A percentile compares a stretch with the other conserved stretches of the same genome.
Evolutionary conservation across 2,329 filamentous ascomycete genomes (phyloP).

Genomic region (Phialophora verrucosa): DNA sequence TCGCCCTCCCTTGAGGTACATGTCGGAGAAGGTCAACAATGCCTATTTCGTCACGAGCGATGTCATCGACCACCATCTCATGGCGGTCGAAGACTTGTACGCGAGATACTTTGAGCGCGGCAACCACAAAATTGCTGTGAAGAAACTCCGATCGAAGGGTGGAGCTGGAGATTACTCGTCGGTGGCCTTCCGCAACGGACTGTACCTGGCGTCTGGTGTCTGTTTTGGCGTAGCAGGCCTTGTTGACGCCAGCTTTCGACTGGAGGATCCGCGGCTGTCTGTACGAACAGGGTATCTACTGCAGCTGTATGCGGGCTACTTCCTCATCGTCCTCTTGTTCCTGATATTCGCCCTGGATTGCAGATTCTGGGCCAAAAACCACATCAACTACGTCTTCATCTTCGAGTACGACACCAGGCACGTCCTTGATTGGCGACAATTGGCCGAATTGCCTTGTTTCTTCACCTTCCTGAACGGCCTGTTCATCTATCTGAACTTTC

Average conservation of each 20-base stretch:
- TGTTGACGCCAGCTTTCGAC: constrained; percentile 61
- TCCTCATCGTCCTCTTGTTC: constrained; percentile 79
- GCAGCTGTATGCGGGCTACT: constrained; percentile 90
- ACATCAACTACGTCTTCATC: constrained; percentile 95
- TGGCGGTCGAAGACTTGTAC: constrained; percentile 86
- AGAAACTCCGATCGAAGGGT: constrained; percentile 78
- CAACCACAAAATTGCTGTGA: constrained; percentile 87
- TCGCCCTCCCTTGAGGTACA: constrained; percentile 76
- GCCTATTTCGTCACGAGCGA: constrained; percentile 92
- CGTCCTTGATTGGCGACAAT: constrained; percentile 85
- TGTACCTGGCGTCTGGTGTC: constrained; percentile 70
- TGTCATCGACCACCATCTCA: constrained; percentile 78
- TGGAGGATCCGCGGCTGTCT: constrained; percentile 57
- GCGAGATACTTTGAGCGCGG: constrained; percentile 92
- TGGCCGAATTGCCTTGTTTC: constrained; percentile 84
- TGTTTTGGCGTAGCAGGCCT: constrained; percentile 71
- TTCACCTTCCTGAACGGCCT: constrained; percentile 77
- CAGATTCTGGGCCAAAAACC: constrained; percentile 78
- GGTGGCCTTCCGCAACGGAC: constrained; percentile 64
- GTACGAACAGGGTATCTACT: constrained; percentile 70
- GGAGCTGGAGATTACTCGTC: constrained; percentile 65
- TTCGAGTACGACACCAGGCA: constrained; percentile 93
- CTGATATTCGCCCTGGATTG: constrained; percentile 85
- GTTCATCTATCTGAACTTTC: constrained; percentile 89
- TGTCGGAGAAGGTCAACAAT: constrained; percentile 89